A percentile compares a stretch with the other conserved stretches of the same genome.
Conservation (phyloP, 768 basidiomycete species). For the Leccinum boreale region DNA sequence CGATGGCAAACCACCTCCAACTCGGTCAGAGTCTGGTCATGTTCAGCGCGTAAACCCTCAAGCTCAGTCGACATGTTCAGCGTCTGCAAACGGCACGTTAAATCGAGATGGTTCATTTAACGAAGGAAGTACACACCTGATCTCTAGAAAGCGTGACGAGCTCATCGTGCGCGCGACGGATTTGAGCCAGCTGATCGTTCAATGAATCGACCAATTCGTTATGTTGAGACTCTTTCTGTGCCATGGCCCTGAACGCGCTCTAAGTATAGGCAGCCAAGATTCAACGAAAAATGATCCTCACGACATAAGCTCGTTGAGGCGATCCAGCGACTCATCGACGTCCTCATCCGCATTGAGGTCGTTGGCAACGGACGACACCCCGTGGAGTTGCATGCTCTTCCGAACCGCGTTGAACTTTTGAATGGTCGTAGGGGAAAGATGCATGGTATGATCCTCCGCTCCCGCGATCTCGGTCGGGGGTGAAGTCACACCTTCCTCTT, state of each 20-base stretch:
- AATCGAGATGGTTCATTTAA: background rate
- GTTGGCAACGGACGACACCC: conserved; percentile 31
- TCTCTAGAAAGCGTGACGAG: conserved; percentile 78
- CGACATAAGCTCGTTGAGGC: conserved; percentile 92
- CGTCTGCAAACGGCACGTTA: conserved; percentile 41
- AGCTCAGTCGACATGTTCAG: conserved; percentile 88
- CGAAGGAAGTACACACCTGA: conserved; percentile 52
- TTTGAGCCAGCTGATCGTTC: conserved; percentile 60
- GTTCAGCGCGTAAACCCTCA: conserved; percentile 64
- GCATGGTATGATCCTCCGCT: conserved; percentile 28
- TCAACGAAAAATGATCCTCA: conserved; percentile 37
- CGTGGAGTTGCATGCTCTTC: conserved; percentile 55
- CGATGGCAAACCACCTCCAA: conserved; percentile 56
- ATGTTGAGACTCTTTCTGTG: conserved; percentile 91
- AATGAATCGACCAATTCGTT: conserved; percentile 75
- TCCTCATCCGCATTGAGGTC: conserved; percentile 35
- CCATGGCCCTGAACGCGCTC: conserved; percentile 74
- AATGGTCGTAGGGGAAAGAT: conserved; percentile 68
- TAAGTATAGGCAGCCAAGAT: conserved; percentile 9
- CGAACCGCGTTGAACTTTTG: conserved; percentile 75
- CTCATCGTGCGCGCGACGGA: conserved; percentile 79
- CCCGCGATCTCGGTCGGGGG: conserved; percentile 1
- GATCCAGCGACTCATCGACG: conserved; percentile 68
- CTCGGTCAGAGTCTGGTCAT: conserved; percentile 47
- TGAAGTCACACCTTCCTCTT: conserved; percentile 9